A percentile compares a stretch with the other conserved stretches of the same genome.
Conservation (phyloP, 2,329 filamentous ascomycete genomes). For the Akanthomyces muscarius region DNA sequence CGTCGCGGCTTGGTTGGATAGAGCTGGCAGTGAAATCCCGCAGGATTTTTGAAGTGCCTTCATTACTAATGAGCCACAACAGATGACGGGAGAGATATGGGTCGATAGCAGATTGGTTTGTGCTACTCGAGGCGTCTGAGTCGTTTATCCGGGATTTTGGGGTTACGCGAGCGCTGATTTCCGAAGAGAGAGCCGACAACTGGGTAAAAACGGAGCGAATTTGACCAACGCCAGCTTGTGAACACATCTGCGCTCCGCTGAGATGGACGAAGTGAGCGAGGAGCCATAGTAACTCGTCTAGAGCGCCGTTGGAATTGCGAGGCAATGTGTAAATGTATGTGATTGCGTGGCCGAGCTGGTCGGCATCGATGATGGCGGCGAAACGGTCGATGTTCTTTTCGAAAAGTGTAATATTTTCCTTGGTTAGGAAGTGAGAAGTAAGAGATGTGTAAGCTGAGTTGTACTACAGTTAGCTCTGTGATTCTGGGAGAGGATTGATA, state of each 20-base stretch:
- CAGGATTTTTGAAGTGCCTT: slow-evolving; percentile 57
- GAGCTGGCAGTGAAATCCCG: slow-evolving; percentile 32
- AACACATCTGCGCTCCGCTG: slow-evolving; percentile 36
- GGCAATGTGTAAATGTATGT: slow-evolving; percentile 31
- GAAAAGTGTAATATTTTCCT: slow-evolving; percentile 36
- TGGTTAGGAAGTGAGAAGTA: slow-evolving; percentile 36
- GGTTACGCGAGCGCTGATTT: slow-evolving; percentile 46
- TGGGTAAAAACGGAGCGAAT: slow-evolving; percentile 52
- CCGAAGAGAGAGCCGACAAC: slow-evolving; percentile 47
- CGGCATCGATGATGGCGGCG: slow-evolving; percentile 35
- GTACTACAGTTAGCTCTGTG: not conserved
- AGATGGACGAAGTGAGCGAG: slow-evolving; percentile 64
- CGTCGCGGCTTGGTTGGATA: slow-evolving; percentile 28
- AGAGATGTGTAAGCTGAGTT: slow-evolving; percentile 33
- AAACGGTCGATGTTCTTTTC: slow-evolving; percentile 37
- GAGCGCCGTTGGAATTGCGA: slow-evolving; percentile 25
- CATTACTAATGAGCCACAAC: slow-evolving; percentile 67
- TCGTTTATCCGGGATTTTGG: not conserved
- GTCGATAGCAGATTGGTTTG: slow-evolving; percentile 37
- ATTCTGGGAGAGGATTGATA: not conserved
- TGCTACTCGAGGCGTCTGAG: slow-evolving; percentile 31
- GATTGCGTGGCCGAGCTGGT: slow-evolving; percentile 41
- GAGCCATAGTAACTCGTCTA: slow-evolving; percentile 55
- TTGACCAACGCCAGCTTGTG: slow-evolving; percentile 37
- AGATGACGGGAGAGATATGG: slow-evolving; percentile 63